Percentiles rank a stretch among this genome's conserved stretches.
phyloP scores from a whole-genome alignment of 2,329 filamentous ascomycete species.

The Cercospora canescens region DNA sequence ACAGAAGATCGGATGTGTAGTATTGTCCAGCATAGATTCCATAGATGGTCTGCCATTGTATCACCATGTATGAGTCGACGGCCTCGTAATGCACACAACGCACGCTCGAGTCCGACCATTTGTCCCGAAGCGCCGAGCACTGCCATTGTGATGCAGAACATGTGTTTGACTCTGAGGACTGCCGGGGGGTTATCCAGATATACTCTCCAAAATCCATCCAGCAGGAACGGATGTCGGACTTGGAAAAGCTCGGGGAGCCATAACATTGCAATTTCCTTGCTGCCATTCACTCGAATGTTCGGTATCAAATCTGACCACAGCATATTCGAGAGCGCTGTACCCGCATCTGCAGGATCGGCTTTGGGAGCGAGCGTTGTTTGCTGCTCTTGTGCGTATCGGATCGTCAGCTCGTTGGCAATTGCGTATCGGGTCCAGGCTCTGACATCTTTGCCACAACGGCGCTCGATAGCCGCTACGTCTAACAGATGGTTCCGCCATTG shows the following conservation, averaged over 20 bases:
- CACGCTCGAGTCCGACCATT: not conserved
- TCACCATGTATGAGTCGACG: not conserved
- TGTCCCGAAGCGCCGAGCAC: conserved; percentile 1
- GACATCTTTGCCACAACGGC: conserved; percentile 12
- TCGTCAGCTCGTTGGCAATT: conserved; percentile 15
- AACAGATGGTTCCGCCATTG: conserved; percentile 4
- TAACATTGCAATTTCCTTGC: not conserved
- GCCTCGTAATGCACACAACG: not conserved
- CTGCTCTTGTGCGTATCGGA: not conserved
- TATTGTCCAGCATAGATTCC: conserved; percentile 6
- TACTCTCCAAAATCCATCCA: conserved; percentile 5
- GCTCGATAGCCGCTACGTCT: conserved; percentile 11
- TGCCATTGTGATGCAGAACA: conserved; percentile 13
- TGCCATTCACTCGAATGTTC: not conserved
- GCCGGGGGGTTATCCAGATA: not conserved
- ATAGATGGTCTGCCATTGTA: conserved; percentile 5
- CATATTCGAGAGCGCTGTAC: not conserved
- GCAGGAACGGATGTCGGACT: conserved; percentile 15
- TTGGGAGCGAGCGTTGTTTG: not conserved
- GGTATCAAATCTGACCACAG: not conserved
- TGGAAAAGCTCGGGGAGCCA: conserved; percentile 18
- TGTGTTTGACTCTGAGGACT: not conserved
- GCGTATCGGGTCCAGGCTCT: conserved; percentile 19
- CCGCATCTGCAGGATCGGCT: not conserved
- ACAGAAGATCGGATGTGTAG: conserved; percentile 3